phyloP scores from a whole-genome alignment of 2,329 filamentous ascomycete genomes.

The Penicillium glabrum region DNA sequence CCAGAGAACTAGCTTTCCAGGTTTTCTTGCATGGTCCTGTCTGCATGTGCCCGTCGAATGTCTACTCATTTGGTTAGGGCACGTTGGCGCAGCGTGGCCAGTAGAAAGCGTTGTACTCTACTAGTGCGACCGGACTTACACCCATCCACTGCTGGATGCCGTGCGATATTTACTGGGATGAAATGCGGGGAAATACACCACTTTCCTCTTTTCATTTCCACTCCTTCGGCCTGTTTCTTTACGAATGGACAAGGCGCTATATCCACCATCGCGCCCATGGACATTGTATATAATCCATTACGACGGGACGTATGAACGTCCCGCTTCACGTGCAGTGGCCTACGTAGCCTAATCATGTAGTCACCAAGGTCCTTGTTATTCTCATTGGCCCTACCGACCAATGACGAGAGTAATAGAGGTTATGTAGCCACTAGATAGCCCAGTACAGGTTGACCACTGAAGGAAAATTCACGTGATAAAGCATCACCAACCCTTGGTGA shows the following conservation, averaged over 20 bases:
- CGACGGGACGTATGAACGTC: too few relatives aligned
- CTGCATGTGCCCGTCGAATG: neutral
- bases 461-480: neutral
- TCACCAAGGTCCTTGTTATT: too few relatives aligned
- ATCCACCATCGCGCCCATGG: too few relatives aligned
- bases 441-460: neutral
- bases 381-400: too few relatives aligned
- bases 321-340: too few relatives aligned
- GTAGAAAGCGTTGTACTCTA: neutral
- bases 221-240: too few relatives aligned
- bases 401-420: too few relatives aligned
- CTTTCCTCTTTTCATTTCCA: neutral
- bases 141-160: neutral
- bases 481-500: neutral
- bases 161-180: neutral
- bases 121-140: neutral
- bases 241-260: too few relatives aligned
- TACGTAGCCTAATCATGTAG: too few relatives aligned
- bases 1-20: neutral
- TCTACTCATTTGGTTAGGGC: neutral
- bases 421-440: neutral
- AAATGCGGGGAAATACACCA: neutral
- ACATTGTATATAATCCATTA: too few relatives aligned
- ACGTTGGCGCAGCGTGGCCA: neutral
- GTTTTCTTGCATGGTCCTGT: neutral